Evolutionary conservation across 345 rosid genomes (phyloP), one percentile per base, ranked within the genome.

Genomic region (Euphorbia tirucalli): DNA sequence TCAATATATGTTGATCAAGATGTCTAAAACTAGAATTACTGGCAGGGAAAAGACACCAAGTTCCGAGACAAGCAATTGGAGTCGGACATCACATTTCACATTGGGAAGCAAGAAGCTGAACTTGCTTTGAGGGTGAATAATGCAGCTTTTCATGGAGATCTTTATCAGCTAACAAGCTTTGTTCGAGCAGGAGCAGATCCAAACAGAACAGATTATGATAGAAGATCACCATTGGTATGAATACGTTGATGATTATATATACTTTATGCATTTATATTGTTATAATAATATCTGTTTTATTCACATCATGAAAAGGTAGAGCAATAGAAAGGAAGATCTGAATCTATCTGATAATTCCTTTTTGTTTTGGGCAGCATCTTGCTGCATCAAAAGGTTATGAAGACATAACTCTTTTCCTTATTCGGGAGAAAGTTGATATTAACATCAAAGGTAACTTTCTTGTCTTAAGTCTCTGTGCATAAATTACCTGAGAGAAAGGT

Each of bases 71-170:
- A 91, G 83, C 88, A 87, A 73, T 74, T 96, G 70, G 97, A 88
- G 78, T 84, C 93, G 9, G 99, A 96, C 68, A 77, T 96, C 71
- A 73, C 89, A 76, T 83, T 89, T 83, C 96, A 96, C 71, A 93
- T 96, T 43, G 93, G 86, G 60, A 93, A 85, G 83, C 99, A 96
- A 85, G 99, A 96, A 85, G 89, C 90, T 68, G 99, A 96, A 75
- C 97, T 93, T 75, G 96, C 98, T 69, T 79, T 93, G 66, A 90
- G 85, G 71, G 89, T 96, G 68, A 96, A 90, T 72, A 92, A 75
- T 80, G 90, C 95, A 62, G 92, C 97, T 77, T 89, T 81, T 74
- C 80, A 96, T 74, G 98, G 99, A 68, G 98, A 96, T 66, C 62
- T 89, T 41, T 79, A 82, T 80, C 92, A 89, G 83, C 89, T 93